These are phyloP conservation scores for Selaginella tamariscina DNA, from an alignment of 75 land plant genomes.

Conservation along the genomic window DNA sequence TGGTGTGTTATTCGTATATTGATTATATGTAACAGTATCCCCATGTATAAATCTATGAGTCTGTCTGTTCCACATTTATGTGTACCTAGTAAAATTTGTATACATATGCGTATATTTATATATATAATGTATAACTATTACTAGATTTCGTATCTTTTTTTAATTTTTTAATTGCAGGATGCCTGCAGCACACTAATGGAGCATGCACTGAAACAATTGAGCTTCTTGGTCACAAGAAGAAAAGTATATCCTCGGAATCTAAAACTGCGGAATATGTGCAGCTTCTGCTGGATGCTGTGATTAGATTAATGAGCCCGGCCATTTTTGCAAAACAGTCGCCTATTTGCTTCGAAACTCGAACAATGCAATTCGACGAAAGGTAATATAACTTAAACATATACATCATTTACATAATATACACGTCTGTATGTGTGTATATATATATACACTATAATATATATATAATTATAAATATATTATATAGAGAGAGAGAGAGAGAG, in stretches of 20 bases:
- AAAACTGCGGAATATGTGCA: constrained; percentile 25
- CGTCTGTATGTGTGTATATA: constrained; percentile 3
- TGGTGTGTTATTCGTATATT: too few species aligned
- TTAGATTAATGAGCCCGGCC: constrained; percentile 40
- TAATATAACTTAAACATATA: constrained; percentile 8
- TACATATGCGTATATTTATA: too few species aligned
- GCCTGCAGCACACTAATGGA: constrained; percentile 53
- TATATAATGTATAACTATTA: background rate
- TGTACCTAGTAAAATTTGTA: too few species aligned
- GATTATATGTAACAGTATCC: too few species aligned
- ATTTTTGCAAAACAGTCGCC: constrained; percentile 33
- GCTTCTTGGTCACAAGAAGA: constrained; percentile 10
- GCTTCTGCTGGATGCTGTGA: constrained; percentile 32
- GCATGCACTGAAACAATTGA: constrained; percentile 35
- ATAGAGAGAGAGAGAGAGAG: too few species aligned
- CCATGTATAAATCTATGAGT: too few species aligned
- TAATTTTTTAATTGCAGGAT: constrained; percentile 28
- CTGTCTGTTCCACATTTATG: too few species aligned
- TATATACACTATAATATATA: too few species aligned
- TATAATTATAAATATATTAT: too few species aligned
- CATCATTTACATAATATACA: background rate
- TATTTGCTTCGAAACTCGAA: constrained; percentile 37
- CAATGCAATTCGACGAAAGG: constrained; percentile 46
- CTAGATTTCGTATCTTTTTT: background rate
- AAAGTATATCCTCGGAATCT: constrained; percentile 17